phyloP scores from a whole-genome alignment of 192 early-diverging fungal genomes.

The Coemansia sp. region DNA sequence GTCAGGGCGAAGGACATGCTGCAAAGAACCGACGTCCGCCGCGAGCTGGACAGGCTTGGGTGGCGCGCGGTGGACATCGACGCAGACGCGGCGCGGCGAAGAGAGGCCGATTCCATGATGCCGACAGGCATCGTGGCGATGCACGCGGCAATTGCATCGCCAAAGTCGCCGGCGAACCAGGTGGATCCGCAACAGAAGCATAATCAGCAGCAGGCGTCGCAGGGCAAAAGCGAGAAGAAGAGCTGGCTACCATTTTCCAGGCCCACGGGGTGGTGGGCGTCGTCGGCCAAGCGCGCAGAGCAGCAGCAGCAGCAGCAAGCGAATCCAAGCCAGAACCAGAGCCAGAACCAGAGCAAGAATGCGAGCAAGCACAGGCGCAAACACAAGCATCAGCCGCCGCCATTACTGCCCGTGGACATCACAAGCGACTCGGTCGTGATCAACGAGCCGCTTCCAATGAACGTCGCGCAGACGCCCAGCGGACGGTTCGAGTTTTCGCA shows the following conservation, averaged over 20 bases:
- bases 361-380: neutral
- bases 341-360: neutral
- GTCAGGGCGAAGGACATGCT: slow-evolving; percentile 29
- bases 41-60: slow-evolving; percentile 24
- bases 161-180: neutral
- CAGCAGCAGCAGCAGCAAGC: too few species aligned
- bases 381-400: neutral
- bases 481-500: slow-evolving; percentile 41
- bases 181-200: neutral
- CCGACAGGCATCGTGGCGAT: neutral
- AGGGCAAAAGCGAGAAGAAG: neutral
- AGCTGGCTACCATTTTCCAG: slow-evolving; percentile 6
- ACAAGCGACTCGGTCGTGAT: slow-evolving; percentile 15
- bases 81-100: neutral
- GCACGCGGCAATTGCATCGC: neutral
- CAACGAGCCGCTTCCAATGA: slow-evolving; percentile 41
- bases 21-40: slow-evolving; percentile 7
- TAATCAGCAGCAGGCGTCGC: neutral
- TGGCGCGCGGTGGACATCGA: slow-evolving; percentile 11
- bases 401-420: neutral
- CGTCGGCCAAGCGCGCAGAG: neutral
- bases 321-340: too few species aligned
- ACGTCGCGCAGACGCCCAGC: slow-evolving; percentile 22
- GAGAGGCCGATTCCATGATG: neutral
- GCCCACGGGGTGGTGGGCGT: neutral